These are phyloP conservation scores for Schwanniomyces sp. DNA, from an alignment of 805 yeast genomes.

Conservation along the genomic window DNA sequence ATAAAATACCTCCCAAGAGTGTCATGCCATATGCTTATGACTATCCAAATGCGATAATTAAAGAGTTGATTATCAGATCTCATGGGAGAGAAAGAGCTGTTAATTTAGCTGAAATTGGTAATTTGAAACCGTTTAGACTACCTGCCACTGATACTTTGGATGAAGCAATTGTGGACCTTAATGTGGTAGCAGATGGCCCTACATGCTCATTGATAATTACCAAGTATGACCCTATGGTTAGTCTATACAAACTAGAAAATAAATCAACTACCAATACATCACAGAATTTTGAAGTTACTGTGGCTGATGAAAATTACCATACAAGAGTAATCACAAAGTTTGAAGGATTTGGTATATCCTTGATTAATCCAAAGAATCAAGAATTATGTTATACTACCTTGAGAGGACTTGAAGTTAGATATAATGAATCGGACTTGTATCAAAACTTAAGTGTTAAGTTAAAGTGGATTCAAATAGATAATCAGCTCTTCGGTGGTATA, in stretches of 20 bases:
- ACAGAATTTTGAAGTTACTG: slow-evolving; percentile 56
- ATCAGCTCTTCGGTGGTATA: slow-evolving; percentile 83
- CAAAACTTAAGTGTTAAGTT: slow-evolving; percentile 78
- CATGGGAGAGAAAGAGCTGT: slow-evolving; percentile 75
- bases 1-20: slow-evolving; percentile 81
- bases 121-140: slow-evolving; percentile 79
- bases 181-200: slow-evolving; percentile 96
- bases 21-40: slow-evolving; percentile 99
- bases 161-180: slow-evolving; percentile 68
- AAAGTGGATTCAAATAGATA: slow-evolving; percentile 95
- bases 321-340: slow-evolving; percentile 60
- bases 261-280: slow-evolving; percentile 23
- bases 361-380: slow-evolving; percentile 66
- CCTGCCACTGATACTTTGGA: slow-evolving; percentile 46
- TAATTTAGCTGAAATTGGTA: slow-evolving; percentile 91
- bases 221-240: slow-evolving; percentile 73
- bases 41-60: slow-evolving; percentile 84
- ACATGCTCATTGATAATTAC: slow-evolving; percentile 84
- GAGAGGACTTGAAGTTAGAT: slow-evolving; percentile 76
- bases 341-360: slow-evolving; percentile 85
- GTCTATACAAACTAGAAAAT: slow-evolving; percentile 63
- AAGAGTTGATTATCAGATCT: slow-evolving; percentile 73
- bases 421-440: slow-evolving; percentile 80
- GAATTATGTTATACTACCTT: slow-evolving; percentile 85
- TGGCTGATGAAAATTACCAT: slow-evolving; percentile 53